Evolutionary conservation across 352 stramenopile genomes (phyloP).

Genomic region (Phytopythium boreale): DNA sequence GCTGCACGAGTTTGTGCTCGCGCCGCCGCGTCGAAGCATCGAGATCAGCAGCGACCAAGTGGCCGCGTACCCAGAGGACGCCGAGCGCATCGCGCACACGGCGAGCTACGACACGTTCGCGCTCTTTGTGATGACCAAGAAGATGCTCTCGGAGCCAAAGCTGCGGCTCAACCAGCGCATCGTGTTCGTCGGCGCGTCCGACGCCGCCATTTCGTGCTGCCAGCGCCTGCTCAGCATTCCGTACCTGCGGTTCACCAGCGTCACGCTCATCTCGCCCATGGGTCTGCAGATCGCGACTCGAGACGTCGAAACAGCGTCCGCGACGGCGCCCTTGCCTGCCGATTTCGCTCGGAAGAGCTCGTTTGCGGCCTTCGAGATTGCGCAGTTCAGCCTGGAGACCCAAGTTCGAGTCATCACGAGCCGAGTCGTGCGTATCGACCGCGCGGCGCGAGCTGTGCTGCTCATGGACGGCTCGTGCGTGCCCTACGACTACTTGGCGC

Average conservation of each 20-base stretch:
- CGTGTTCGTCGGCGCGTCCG: slow-evolving; percentile 83
- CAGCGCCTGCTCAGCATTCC: slow-evolving; percentile 69
- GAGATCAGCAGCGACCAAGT: slow-evolving; percentile 40
- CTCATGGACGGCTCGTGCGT: slow-evolving; percentile 80
- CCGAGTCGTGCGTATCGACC: slow-evolving; percentile 68
- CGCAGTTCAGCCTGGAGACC: slow-evolving; percentile 56
- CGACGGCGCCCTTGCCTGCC: slow-evolving; percentile 5
- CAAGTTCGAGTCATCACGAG: slow-evolving; percentile 63
- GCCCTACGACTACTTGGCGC: slow-evolving; percentile 81
- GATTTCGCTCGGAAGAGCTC: slow-evolving; percentile 57
- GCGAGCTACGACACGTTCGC: slow-evolving; percentile 38
- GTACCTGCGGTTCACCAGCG: slow-evolving; percentile 85
- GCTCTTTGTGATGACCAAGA: slow-evolving; percentile 86
- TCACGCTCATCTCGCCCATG: slow-evolving; percentile 81
- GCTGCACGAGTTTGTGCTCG: slow-evolving; percentile 61
- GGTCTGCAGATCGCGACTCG: slow-evolving; percentile 45
- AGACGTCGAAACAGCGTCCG: slow-evolving; percentile 8
- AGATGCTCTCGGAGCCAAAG: slow-evolving; percentile 85
- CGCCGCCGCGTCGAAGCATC: slow-evolving; percentile 49
- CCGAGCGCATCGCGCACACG: slow-evolving; percentile 13
- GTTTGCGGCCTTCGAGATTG: slow-evolving; percentile 36
- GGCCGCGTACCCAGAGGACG: slow-evolving; percentile 47
- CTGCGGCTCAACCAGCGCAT: slow-evolving; percentile 79
- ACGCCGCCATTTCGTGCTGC: slow-evolving; percentile 77
- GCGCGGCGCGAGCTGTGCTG: slow-evolving; percentile 58